Percentiles rank a stretch among this genome's conserved stretches.
Conservation (phyloP, 345 rosid species). For the Aquilaria malaccensis region DNA sequence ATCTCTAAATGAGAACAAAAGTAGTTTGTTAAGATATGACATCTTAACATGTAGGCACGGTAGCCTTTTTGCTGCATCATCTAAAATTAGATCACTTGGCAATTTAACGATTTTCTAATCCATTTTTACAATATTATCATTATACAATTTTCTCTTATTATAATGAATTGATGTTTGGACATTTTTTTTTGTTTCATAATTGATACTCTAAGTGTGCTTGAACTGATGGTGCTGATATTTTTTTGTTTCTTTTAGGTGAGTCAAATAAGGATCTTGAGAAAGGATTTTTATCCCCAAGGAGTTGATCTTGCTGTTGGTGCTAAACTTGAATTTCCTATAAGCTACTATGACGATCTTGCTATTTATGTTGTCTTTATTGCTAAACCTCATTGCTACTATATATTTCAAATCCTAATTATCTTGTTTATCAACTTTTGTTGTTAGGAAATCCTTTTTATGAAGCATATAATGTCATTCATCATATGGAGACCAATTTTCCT, state of each 20-base stretch:
- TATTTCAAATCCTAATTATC: conserved; percentile 10
- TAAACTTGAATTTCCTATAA: conserved; percentile 63
- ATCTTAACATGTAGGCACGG: too few species aligned
- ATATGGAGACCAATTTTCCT: conserved; percentile 62
- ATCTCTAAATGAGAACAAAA: too few species aligned
- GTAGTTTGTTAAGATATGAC: too few species aligned
- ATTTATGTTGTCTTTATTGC: conserved; percentile 1
- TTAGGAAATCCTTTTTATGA: conserved; percentile 78
- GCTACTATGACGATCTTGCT: conserved; percentile 71
- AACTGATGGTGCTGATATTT: neutral
- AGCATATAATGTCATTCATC: conserved; percentile 45
- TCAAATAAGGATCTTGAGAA: conserved; percentile 62
- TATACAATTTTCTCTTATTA: too few species aligned
- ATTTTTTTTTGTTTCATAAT: neutral
- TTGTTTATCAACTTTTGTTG: conserved; percentile 15
- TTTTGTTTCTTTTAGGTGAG: conserved; percentile 44
- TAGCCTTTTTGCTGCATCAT: too few species aligned
- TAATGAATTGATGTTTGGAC: too few species aligned
- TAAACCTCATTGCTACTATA: conserved; percentile 2
- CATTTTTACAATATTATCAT: too few species aligned
- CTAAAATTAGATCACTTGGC: too few species aligned
- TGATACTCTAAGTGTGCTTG: neutral
- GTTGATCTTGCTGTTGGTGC: conserved; percentile 72
- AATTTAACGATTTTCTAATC: too few species aligned
- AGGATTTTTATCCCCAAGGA: conserved; percentile 36